These are phyloP conservation scores for Vitis hybrid DNA, from an alignment of 177 flowering plant genomes.

Conservation along the genomic window DNA sequence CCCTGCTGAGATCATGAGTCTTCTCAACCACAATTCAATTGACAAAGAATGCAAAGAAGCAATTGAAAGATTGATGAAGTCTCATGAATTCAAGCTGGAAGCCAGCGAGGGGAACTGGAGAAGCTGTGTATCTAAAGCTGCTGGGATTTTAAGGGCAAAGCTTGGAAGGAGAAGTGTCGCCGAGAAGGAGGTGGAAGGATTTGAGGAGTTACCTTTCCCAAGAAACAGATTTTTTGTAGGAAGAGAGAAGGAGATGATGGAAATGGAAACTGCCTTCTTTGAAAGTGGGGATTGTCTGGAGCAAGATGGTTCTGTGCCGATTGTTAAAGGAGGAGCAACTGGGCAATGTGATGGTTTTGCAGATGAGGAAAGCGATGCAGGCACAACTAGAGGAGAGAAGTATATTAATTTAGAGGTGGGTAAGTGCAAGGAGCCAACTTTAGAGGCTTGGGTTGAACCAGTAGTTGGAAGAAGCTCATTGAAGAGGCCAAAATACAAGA, in stretches of 20 bases:
- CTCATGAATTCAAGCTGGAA: slow-evolving; percentile 66
- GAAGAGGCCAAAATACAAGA: slow-evolving; percentile 63
- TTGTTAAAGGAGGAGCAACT: slow-evolving; percentile 39
- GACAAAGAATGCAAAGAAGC: slow-evolving; percentile 76
- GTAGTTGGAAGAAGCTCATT: slow-evolving; percentile 53
- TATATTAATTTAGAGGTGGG: slow-evolving; percentile 67
- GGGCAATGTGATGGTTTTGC: slow-evolving; percentile 66
- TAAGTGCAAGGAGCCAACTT: slow-evolving; percentile 58
- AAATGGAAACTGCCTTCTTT: slow-evolving; percentile 72
- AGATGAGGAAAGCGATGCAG: slow-evolving; percentile 59
- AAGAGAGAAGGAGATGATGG: slow-evolving; percentile 74
- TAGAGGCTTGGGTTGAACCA: slow-evolving; percentile 77
- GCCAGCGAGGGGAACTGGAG: slow-evolving; percentile 78
- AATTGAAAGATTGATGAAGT: slow-evolving; percentile 58
- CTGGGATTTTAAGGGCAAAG: slow-evolving; percentile 57
- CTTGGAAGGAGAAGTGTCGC: slow-evolving; percentile 73
- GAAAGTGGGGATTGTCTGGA: slow-evolving; percentile 48
- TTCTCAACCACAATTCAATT: slow-evolving; percentile 43
- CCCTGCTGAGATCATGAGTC: slow-evolving; percentile 37
- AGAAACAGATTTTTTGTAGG: slow-evolving; percentile 74
- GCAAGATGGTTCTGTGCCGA: slow-evolving; percentile 28
- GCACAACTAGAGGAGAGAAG: slow-evolving; percentile 37
- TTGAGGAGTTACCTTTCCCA: slow-evolving; percentile 69
- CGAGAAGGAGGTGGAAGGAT: slow-evolving; percentile 39
- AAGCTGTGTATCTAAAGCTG: slow-evolving; percentile 54